Base-by-base conservation (phyloP, 2,329 filamentous ascomycete genomes). In the Microdochium trichocladiopsis region DNA sequence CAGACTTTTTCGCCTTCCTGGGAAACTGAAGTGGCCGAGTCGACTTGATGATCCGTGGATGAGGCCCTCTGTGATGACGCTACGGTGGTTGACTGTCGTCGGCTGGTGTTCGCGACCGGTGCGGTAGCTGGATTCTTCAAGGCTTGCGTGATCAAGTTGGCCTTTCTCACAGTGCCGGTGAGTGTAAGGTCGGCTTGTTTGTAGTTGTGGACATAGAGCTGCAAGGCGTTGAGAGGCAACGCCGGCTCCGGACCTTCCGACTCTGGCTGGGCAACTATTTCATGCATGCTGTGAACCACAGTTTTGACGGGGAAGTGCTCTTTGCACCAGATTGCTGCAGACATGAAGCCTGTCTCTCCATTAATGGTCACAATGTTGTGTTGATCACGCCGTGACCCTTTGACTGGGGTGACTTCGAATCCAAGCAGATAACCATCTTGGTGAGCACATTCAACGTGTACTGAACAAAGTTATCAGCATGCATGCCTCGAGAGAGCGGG, bases 141-240 rank as follows among this genome's bases (percentile, higher is more conserved):
- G 25, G 81, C 82, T 50, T 81, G 78, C 52, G 82, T 83, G 63
- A 86, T 80, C 43, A 94, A 79, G 54, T 90, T 94, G 22, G 94
- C 93, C 69, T 96, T 96, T 51, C 94, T 87, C 22, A 94, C 90
- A 18, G 93, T 96, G 25, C 94, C 94, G 2, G 92, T 96, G 60
- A 96, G 73, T 2, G 88, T 83, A 41, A 93, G 79, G 65, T 99
- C 94, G 9, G 94, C 93, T 70, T 97, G 93, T 69, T 99, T 99
- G 75, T 90, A 96, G 53, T 86, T 91, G 59, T 87, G 86, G 47
- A 87, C 89, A 66, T 88, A 99, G 24, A 95, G 77, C 66, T 96
- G 91, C 49, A 99, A 72, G 10, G 89, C 90, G 60, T 86, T 95
- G 51, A 84, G 70, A n/a, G 47, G 23, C 14, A 84, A 84, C n/a